Evolutionary conservation across 2,329 filamentous ascomycete species (phyloP).

Genomic region (Neonectria punicea): DNA sequence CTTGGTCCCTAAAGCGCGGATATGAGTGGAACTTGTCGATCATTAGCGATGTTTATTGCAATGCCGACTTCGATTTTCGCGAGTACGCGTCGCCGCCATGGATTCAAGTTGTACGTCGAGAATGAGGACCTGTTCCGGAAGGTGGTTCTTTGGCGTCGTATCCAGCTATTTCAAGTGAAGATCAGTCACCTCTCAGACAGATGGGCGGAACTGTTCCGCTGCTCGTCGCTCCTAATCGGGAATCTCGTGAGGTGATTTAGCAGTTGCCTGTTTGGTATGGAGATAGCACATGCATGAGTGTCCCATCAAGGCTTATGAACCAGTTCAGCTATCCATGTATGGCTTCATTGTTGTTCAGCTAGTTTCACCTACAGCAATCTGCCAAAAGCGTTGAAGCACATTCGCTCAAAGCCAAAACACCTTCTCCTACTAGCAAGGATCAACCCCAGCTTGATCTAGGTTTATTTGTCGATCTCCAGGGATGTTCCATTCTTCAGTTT

Average conservation of each 20-base stretch:
- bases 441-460: background rate
- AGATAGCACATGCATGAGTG: background rate
- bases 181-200: background rate
- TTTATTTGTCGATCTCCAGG: conserved; percentile 5
- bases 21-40: conserved; percentile 12
- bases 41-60: background rate
- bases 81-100: background rate
- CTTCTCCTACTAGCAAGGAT: conserved; percentile 2
- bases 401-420: conserved; percentile 1
- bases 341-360: conserved; percentile 5
- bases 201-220: background rate
- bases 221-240: background rate
- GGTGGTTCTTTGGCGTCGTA: background rate
- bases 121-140: background rate
- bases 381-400: background rate
- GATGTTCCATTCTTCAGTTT: conserved; percentile 1
- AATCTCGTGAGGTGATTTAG: background rate
- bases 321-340: background rate
- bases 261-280: background rate
- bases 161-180: background rate
- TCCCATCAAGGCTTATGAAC: background rate
- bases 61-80: background rate
- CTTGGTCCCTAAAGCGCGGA: background rate
- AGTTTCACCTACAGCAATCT: conserved; percentile 13
- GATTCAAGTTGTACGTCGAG: background rate